Evolutionary conservation across 2,329 filamentous ascomycete species (phyloP), one percentile per base, ranked within the genome.

Genomic region (Aureobasidium leucospermi): DNA sequence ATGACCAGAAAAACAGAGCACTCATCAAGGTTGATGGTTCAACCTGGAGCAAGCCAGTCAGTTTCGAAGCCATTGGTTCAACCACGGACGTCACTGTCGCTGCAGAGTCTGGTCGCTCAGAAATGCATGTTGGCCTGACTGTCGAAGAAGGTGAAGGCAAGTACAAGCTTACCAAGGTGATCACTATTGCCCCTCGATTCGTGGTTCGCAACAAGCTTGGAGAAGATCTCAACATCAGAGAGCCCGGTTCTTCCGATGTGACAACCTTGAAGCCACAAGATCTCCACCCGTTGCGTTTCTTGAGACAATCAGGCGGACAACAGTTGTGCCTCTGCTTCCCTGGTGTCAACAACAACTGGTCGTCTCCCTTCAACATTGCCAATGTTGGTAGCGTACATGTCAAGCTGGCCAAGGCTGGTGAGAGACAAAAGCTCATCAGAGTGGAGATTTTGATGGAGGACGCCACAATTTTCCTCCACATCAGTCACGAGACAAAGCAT

Each of bases 1-100:
- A 96, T 64, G 94, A 99, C 68, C 88, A 89, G 66, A 90, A 90
- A 66, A 99, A 99, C 71, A 85, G 94, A 65, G 91, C 90, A 6
- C 77, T 96, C 46, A 78, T 99, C 61, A 95, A 90, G 74, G 84
- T 96, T 42, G 90, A 88, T 5, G 88, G 95, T 58, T 96, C 94
- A 0, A 84, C 86, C 62, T 99, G 94, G 95, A 97, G 94, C 75
- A 96, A 94, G 70, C 90, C 93, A 0, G 93, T 97, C 71, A 96
- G 90, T 80, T 96, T 99, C 67, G 95, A 99, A 69, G 94, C 94
- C 19, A 94, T 99, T 64, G 94, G 94, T 34, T 97, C 93, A 68
- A 91, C 88, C 0, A 87, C 90, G 15, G 92, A 96, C 66, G 89
- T 96, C 38, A 83, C 94, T 36, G 79, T 99, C 36, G 87, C 88